Percentiles rank a stretch among this genome's conserved stretches.
phyloP scores from a whole-genome alignment of 805 yeast genomes.

The Saturnispora besseyi region DNA sequence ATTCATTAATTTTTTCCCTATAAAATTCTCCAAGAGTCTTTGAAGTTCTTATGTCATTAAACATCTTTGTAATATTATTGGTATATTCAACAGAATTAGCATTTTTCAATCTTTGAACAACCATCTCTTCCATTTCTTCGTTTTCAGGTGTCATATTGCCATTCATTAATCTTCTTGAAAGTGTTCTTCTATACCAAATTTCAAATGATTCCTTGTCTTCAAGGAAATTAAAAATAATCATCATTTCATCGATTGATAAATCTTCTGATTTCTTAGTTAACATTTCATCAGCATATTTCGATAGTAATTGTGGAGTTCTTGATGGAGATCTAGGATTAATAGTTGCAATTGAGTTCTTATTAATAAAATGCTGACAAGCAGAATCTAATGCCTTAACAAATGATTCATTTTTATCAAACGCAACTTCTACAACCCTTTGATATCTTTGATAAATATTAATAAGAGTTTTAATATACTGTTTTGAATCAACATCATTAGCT shows the following conservation, averaged over 20 bases:
- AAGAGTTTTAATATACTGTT: slow-evolving; percentile 68
- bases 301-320: slow-evolving; percentile 87
- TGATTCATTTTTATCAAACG: slow-evolving; percentile 66
- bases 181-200: slow-evolving; percentile 77
- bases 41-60: slow-evolving; percentile 83
- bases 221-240: slow-evolving; percentile 77
- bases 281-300: slow-evolving; percentile 78
- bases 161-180: slow-evolving; percentile 76
- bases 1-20: slow-evolving; percentile 19
- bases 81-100: slow-evolving; percentile 91
- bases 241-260: slow-evolving; percentile 75
- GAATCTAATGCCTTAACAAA: slow-evolving; percentile 83
- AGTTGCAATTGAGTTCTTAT: slow-evolving; percentile 71
- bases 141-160: slow-evolving; percentile 73
- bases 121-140: slow-evolving; percentile 75
- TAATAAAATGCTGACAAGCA: slow-evolving; percentile 81
- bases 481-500: slow-evolving; percentile 43
- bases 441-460: slow-evolving; percentile 62
- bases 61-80: slow-evolving; percentile 90
- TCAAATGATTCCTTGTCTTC: slow-evolving; percentile 95
- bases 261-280: slow-evolving; percentile 70
- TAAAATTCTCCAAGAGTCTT: slow-evolving; percentile 52
- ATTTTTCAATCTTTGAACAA: slow-evolving; percentile 78
- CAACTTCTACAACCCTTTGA: slow-evolving; percentile 49
- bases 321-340: slow-evolving; percentile 51